These are phyloP conservation scores for Sarocladium brachiariae DNA, from an alignment of 2,329 filamentous ascomycete genomes.

Conservation along the genomic window DNA sequence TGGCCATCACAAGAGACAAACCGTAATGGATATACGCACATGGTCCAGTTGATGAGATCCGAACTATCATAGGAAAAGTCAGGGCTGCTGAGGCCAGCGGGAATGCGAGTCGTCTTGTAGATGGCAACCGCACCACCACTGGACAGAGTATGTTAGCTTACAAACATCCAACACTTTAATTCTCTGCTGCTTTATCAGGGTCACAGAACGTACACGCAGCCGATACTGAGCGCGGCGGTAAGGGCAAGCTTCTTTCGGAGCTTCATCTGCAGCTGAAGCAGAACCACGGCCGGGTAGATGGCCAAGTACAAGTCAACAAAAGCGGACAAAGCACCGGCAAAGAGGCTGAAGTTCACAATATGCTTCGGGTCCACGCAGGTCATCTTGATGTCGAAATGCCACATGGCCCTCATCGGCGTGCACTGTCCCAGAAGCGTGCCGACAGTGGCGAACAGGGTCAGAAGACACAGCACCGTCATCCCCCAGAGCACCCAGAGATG, in stretches of 20 bases:
- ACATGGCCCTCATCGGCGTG: slow-evolving; percentile 29
- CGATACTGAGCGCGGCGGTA: slow-evolving; percentile 30
- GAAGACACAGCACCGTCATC: slow-evolving; percentile 22
- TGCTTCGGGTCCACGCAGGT: slow-evolving; percentile 28
- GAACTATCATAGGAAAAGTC: slow-evolving; percentile 21
- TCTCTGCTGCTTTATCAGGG: no score
- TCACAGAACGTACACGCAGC: slow-evolving; percentile 31
- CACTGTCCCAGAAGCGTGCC: slow-evolving; percentile 37
- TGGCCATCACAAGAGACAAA: no score
- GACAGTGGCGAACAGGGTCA: slow-evolving; percentile 27
- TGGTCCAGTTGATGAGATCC: slow-evolving; percentile 30
- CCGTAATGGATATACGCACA: slow-evolving; percentile 24
- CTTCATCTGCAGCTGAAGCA: slow-evolving; percentile 30
- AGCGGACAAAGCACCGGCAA: slow-evolving; percentile 27
- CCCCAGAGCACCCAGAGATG: slow-evolving; percentile 31
- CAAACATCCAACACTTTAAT: no score
- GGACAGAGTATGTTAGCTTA: not conserved
- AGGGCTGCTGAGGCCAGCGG: slow-evolving; percentile 17
- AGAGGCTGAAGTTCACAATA: slow-evolving; percentile 32
- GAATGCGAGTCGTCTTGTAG: slow-evolving; percentile 24
- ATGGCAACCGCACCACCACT: slow-evolving; percentile 22
- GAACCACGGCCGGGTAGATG: slow-evolving; percentile 31
- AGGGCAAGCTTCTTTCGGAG: slow-evolving; percentile 34
- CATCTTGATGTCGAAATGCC: slow-evolving; percentile 28
- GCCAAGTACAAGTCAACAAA: slow-evolving; percentile 36